Evolutionary conservation across 75 land plant genomes (phyloP).

Genomic region (Cupressus sempervirens): DNA sequence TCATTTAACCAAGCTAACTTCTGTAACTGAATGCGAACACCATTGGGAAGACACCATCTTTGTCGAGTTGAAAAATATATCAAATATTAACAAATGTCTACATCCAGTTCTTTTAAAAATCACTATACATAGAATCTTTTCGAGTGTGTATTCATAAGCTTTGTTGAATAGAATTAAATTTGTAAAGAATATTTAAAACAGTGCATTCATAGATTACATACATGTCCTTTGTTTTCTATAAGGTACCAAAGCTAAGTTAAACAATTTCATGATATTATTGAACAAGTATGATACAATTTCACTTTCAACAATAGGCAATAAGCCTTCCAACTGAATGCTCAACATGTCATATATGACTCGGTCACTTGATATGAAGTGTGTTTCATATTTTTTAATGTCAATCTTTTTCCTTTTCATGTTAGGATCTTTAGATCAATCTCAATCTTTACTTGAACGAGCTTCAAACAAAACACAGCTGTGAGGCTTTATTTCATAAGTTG

Average conservation of each 20-base stretch:
- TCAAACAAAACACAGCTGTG: conserved; percentile 12
- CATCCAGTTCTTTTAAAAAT: background rate
- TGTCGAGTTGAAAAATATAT: background rate
- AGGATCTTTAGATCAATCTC: background rate
- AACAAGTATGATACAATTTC: background rate
- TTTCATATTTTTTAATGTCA: background rate
- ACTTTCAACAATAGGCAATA: background rate
- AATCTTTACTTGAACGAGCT: conserved; percentile 1
- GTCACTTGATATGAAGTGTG: background rate
- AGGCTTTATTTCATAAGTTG: background rate
- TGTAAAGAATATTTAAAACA: background rate
- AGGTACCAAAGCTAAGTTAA: background rate
- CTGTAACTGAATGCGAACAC: background rate
- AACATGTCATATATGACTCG: background rate
- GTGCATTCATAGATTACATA: background rate
- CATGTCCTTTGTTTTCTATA: background rate
- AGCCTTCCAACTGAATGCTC: background rate
- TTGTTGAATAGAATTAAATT: background rate
- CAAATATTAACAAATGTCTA: background rate
- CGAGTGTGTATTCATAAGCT: too few relatives aligned
- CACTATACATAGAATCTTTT: background rate
- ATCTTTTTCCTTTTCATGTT: background rate
- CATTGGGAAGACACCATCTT: background rate
- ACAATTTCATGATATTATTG: background rate
- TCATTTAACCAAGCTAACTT: background rate